phyloP scores from a whole-genome alignment of 345 rosid genomes.

The Eucalyptus pauciflora region DNA sequence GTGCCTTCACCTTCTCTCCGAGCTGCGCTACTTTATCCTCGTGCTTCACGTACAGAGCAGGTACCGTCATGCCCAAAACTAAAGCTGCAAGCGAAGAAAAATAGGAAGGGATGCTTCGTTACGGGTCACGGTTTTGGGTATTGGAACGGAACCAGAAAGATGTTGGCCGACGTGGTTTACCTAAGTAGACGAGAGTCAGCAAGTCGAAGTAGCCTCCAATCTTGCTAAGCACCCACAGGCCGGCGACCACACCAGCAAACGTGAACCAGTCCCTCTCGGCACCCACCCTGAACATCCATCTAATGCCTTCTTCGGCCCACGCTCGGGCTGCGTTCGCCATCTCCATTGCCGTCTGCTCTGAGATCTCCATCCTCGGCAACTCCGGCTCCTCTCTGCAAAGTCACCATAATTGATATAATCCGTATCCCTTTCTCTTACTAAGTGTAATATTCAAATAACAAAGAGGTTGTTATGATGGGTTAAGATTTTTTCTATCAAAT shows the following conservation, averaged over 20 bases:
- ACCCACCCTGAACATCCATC: background rate
- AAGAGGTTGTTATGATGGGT: background rate
- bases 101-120: background rate
- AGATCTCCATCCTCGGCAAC: background rate
- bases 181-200: background rate
- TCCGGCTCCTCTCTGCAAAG: background rate
- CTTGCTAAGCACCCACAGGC: background rate
- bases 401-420: background rate
- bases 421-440: background rate
- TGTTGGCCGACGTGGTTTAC: background rate
- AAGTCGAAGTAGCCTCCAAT: background rate
- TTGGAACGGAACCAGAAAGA: background rate
- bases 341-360: background rate
- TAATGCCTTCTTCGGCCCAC: background rate
- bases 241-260: background rate
- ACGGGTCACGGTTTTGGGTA: background rate
- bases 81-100: conserved; percentile 1
- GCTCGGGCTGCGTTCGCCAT: background rate
- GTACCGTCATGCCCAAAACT: conserved; percentile 15
- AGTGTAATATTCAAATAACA: background rate
- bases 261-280: background rate
- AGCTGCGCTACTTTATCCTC: conserved; percentile 9
- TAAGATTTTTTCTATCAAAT: background rate
- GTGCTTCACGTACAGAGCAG: conserved; percentile 12
- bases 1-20: background rate